Percentiles rank a stretch among this genome's conserved stretches.
Conservation (phyloP, 75 land plant species). For the Adiantum capillusveneris region DNA sequence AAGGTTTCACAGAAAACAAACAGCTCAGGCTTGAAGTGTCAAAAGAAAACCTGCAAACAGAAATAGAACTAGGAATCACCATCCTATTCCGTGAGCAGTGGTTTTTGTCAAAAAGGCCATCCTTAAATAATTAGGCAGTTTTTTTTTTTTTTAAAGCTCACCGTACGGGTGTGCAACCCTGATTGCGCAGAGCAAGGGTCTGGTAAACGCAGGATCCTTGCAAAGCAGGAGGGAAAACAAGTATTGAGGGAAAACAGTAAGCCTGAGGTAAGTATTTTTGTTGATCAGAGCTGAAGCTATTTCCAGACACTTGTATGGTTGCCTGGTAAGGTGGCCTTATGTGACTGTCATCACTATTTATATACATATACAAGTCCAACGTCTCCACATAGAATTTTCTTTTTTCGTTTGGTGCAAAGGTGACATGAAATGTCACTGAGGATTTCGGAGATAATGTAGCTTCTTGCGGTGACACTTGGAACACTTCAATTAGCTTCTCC, state of each 20-base stretch:
- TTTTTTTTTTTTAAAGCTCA: too few species aligned
- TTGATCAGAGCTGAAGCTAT: neutral
- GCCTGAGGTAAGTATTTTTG: slow-evolving; percentile 5
- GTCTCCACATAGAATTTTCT: neutral
- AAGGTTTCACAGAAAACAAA: slow-evolving; percentile 26
- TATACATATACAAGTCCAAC: neutral
- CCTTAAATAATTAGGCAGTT: too few species aligned
- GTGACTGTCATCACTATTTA: neutral
- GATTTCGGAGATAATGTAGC: slow-evolving; percentile 7
- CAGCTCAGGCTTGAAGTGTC: slow-evolving; percentile 9
- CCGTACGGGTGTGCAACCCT: slow-evolving; percentile 11
- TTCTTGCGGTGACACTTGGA: slow-evolving; percentile 16
- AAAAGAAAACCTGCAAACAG: slow-evolving; percentile 21
- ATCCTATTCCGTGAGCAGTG: too few species aligned
- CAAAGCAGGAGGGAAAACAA: slow-evolving; percentile 9
- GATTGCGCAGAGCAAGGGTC: slow-evolving; percentile 13
- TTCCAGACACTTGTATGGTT: neutral
- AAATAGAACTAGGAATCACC: neutral
- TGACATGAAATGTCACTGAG: slow-evolving; percentile 14
- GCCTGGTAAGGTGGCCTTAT: neutral
- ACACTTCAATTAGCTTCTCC: slow-evolving; percentile 6
- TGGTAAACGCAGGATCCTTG: slow-evolving; percentile 10
- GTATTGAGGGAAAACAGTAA: slow-evolving; percentile 6
- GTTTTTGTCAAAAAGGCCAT: too few species aligned
- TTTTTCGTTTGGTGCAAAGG: slow-evolving; percentile 9